Evolutionary conservation across 768 basidiomycete genomes (phyloP), one percentile per base, ranked within the genome.

Genomic region (Boletus pseudopeckii): DNA sequence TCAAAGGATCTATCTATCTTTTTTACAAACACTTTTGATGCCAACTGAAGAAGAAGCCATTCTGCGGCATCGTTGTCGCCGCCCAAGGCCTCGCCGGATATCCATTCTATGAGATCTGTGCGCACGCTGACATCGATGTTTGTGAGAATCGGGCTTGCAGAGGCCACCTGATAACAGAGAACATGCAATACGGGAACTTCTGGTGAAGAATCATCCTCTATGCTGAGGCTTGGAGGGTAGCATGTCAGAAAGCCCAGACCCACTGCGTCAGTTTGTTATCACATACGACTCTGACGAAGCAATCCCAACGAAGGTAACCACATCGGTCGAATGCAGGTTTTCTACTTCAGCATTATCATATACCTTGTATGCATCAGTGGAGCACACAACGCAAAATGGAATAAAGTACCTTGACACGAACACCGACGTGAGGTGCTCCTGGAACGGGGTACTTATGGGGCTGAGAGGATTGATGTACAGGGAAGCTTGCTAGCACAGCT

Each of bases 291-390:
- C 89, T 49, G 75, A 76, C 0, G 83, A 77, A 17, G 86, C 65
- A n/a, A 91, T 84, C 6, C 90, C 90, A 42, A 92, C 79, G 59
- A 92, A 89, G 7, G 78, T 85, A 15, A 76, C 70, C 7, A 90
- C 51, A 50, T 89, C 83, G 0, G 88, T 84, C 15, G 83, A 68
- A 58, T 81, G 84, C 45, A 86, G 70, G 1, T 71, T 64, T 20
- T 82, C 76, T 1, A 73, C 64, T 18, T 67, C 59, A n/a, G 64
- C 54, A 41, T 63, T 66, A 47, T 83, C 80, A 57, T 90, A 90
- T 38, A 90, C 71, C 86, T 91, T 57, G 32, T 42, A 43, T 17
- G 15, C 28, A 22, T 64, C 28, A 58, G 60, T 13, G 30, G 38
- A 52, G 50, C 9, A 18, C 3, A 11, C 26, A 9, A 24, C 10